Percentiles rank a stretch among this genome's conserved stretches.
Conservation (phyloP, 352 stramenopile species). For the Phytophthora citricola region DNA sequence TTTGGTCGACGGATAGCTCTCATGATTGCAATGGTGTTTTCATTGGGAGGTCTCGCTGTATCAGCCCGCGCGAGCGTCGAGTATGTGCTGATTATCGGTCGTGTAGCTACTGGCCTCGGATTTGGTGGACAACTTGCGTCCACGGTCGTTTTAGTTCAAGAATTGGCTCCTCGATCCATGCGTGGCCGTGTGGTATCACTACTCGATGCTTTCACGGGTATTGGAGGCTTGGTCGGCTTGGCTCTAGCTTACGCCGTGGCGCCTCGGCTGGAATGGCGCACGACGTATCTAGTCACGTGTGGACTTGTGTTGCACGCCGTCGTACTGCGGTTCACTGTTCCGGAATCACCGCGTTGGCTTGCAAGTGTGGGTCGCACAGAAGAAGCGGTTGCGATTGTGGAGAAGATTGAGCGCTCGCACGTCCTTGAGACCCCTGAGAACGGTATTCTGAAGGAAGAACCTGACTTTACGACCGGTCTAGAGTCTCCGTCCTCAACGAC, state of each 20-base stretch:
- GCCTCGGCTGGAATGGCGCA: conserved; percentile 41
- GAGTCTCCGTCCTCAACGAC: conserved; percentile 5
- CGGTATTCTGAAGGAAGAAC: conserved; percentile 3
- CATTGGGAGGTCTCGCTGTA: conserved; percentile 37
- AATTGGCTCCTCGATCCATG: conserved; percentile 40
- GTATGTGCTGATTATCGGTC: conserved; percentile 40
- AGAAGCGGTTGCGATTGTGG: conserved; percentile 32
- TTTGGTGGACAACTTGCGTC: conserved; percentile 45
- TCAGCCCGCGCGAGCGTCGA: conserved; percentile 24
- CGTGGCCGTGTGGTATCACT: conserved; percentile 41
- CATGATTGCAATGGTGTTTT: conserved; percentile 38
- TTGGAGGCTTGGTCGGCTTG: conserved; percentile 43
- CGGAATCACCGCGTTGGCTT: conserved; percentile 60
- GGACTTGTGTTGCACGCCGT: conserved; percentile 34
- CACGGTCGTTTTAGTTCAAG: conserved; percentile 42
- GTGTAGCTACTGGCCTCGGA: conserved; percentile 41
- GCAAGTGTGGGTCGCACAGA: conserved; percentile 31
- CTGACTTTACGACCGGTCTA: conserved; percentile 9
- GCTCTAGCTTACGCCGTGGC: conserved; percentile 37
- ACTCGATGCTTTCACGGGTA: conserved; percentile 46
- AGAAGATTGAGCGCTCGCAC: conserved; percentile 26
- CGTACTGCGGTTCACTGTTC: conserved; percentile 32
- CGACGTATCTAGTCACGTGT: conserved; percentile 33
- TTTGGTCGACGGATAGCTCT: conserved; percentile 43
- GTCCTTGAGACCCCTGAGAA: neutral